Conservation (phyloP, 2,329 filamentous ascomycete genomes). For the Aspergillus nomiae region DNA sequence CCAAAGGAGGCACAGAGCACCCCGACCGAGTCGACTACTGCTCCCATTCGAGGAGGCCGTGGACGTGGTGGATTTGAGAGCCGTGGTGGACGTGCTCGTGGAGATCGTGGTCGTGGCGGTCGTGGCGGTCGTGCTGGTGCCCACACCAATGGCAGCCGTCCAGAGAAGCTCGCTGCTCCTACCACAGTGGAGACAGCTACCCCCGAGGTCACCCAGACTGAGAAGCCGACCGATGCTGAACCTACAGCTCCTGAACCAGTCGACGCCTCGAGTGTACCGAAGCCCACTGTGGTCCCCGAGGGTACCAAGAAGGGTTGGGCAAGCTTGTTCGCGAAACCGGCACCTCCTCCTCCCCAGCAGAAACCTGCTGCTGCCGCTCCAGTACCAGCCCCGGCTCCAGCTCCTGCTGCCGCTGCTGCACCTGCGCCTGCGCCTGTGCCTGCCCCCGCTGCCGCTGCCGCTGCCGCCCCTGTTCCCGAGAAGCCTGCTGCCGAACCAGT, state of each 20-base stretch:
- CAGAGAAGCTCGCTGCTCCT: conserved; percentile 31
- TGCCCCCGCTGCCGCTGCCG: conserved; percentile 24
- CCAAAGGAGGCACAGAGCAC: conserved; percentile 45
- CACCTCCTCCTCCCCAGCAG: conserved; percentile 56
- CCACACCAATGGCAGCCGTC: conserved; percentile 46
- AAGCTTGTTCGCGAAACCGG: conserved; percentile 70
- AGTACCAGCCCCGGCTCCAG: conserved; percentile 29
- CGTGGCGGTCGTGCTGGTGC: conserved; percentile 48
- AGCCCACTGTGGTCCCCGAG: conserved; percentile 40
- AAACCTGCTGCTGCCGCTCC: conserved; percentile 47
- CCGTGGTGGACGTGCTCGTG: conserved; percentile 50
- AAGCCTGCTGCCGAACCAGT: conserved; percentile 13
- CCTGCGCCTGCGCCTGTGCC: conserved; percentile 41
- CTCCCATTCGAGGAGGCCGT: conserved; percentile 43
- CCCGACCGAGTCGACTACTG: conserved; percentile 36
- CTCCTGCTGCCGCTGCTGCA: conserved; percentile 30
- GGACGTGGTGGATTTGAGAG: conserved; percentile 50
- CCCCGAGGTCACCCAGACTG: conserved; percentile 28
- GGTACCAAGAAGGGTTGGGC: conserved; percentile 62
- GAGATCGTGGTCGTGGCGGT: conserved; percentile 50
- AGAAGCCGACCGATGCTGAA: conserved; percentile 23
- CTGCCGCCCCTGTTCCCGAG: conserved; percentile 17
- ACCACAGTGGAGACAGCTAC: conserved; percentile 20
- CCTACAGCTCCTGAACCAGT: conserved; percentile 22
- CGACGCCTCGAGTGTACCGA: conserved; percentile 23